phyloP scores from a whole-genome alignment of 2,329 filamentous ascomycete species.

The Aphanoascus verrucosus region DNA sequence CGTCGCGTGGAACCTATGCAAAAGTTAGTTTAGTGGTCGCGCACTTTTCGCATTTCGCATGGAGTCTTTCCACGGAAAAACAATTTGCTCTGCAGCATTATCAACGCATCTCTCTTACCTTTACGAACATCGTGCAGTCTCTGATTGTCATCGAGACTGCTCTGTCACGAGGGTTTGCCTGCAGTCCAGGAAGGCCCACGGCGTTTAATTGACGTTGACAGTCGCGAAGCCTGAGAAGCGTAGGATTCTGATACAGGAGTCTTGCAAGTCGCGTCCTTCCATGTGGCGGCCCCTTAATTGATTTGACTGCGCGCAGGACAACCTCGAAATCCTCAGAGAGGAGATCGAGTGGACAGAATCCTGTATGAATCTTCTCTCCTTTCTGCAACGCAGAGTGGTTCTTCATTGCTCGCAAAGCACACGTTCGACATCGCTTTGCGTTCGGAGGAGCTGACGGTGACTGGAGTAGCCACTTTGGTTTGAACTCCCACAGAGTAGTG shows the following conservation, averaged over 20 bases:
- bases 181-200: slow-evolving; percentile 29
- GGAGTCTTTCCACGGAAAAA: slow-evolving; percentile 1
- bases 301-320: slow-evolving; percentile 34
- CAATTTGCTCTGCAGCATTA: background rate
- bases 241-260: slow-evolving; percentile 28
- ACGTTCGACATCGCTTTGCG: slow-evolving; percentile 62
- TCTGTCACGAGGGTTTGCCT: slow-evolving; percentile 39
- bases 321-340: slow-evolving; percentile 40
- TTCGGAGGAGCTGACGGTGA: slow-evolving; percentile 57
- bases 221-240: slow-evolving; percentile 27
- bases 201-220: slow-evolving; percentile 28
- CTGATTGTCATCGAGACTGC: slow-evolving; percentile 67
- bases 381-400: slow-evolving; percentile 28
- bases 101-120: slow-evolving; percentile 35
- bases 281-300: slow-evolving; percentile 28
- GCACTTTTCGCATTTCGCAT: background rate
- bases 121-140: slow-evolving; percentile 66
- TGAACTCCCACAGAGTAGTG: slow-evolving; percentile 55
- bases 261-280: slow-evolving; percentile 23
- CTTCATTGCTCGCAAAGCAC: slow-evolving; percentile 49
- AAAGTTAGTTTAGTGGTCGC: slow-evolving; percentile 6
- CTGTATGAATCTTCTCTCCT: slow-evolving; percentile 24
- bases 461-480: slow-evolving; percentile 74
- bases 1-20: slow-evolving; percentile 27
- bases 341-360: slow-evolving; percentile 58